Percentiles rank a stretch among this genome's conserved stretches.
These are phyloP conservation scores for Vitis hybrid DNA, from an alignment of 177 flowering plant species.

Conservation along the genomic window DNA sequence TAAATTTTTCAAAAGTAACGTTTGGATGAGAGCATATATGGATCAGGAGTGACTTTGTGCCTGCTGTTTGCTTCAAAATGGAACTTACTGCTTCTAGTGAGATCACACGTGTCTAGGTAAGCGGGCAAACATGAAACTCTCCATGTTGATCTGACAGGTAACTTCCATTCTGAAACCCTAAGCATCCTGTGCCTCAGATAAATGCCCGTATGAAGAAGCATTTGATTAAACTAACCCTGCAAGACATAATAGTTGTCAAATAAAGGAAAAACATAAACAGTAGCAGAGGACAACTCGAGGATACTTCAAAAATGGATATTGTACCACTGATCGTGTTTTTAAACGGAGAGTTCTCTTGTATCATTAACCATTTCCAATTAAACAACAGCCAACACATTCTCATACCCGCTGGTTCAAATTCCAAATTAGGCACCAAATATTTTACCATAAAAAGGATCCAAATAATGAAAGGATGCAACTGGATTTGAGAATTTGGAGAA, in stretches of 20 bases:
- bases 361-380: too few species aligned
- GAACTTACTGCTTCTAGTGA: constrained; percentile 13
- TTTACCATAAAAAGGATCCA: too few species aligned
- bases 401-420: too few species aligned
- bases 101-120: constrained; percentile 10
- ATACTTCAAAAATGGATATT: too few species aligned
- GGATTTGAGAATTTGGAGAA: too few species aligned
- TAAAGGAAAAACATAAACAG: background rate
- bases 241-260: constrained; percentile 6
- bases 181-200: constrained; percentile 24
- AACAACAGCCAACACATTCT: too few species aligned
- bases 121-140: constrained; percentile 17
- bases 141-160: constrained; percentile 8
- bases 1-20: background rate
- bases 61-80: constrained; percentile 4
- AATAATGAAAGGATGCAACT: too few species aligned
- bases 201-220: constrained; percentile 21
- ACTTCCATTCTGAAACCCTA: constrained; percentile 16
- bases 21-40: background rate
- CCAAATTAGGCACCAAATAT: too few species aligned
- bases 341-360: too few species aligned
- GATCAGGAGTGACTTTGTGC: constrained; percentile 1
- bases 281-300: too few species aligned
- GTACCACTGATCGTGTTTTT: too few species aligned
- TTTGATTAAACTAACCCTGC: constrained; percentile 30